Percentiles rank a stretch among this genome's conserved stretches.
Conservation (phyloP, 129 eudicot species). For the Rutidosis leptorrhynchoides region DNA sequence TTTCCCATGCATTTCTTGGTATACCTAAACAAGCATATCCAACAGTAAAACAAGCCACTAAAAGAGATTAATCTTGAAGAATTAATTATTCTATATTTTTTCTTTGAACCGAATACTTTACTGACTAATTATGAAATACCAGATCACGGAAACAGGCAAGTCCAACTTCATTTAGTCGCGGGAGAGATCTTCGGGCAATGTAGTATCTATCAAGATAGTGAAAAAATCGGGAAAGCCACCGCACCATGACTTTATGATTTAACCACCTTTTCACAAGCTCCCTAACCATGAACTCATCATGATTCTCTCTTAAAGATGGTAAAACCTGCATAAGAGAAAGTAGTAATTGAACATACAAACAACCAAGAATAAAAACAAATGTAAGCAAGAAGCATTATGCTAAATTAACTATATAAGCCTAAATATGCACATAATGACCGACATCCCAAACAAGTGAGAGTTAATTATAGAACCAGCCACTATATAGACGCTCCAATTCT, state of each 20-base stretch:
- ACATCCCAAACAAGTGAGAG: neutral
- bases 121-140: slow-evolving; percentile 37
- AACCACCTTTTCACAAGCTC: slow-evolving; percentile 96
- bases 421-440: neutral
- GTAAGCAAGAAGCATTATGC: neutral
- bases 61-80: neutral
- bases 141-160: slow-evolving; percentile 84
- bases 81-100: neutral
- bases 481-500: neutral
- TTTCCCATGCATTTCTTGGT: slow-evolving; percentile 68
- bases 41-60: slow-evolving; percentile 4
- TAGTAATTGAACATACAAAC: slow-evolving; percentile 3
- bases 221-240: slow-evolving; percentile 91
- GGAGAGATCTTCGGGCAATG: slow-evolving; percentile 85
- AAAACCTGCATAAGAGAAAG: slow-evolving; percentile 47
- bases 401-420: neutral
- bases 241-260: slow-evolving; percentile 92
- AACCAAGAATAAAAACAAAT: neutral
- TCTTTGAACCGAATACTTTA: neutral
- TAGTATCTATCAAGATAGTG: slow-evolving; percentile 92
- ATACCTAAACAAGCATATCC: slow-evolving; percentile 50
- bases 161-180: slow-evolving; percentile 88
- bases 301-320: slow-evolving; percentile 78
- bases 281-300: slow-evolving; percentile 88
- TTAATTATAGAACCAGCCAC: neutral